Evolutionary conservation across 1,284 basidiomycete species (phyloP), one percentile per base, ranked within the genome.

Genomic region (Ustilago nuda): DNA sequence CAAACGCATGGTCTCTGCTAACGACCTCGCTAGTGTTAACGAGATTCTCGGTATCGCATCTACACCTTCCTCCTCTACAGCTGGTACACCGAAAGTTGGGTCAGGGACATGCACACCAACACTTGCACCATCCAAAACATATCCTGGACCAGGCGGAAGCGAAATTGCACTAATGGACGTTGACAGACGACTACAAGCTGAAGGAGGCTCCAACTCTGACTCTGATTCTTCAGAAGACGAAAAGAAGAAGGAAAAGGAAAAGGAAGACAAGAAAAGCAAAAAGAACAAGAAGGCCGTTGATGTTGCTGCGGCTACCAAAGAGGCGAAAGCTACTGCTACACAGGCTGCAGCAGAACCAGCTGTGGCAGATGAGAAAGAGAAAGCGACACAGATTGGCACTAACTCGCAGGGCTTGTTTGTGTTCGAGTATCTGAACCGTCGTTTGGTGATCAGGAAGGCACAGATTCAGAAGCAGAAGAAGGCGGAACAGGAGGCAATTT

Each of bases 41-140:
- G 83, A 84, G 59, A 84, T 84, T 19, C 67, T 84, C 9, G 83
- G 83, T 3, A 84, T 84, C 36, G 70, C 79, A 9, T 70, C 78
- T 1, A 70, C 63, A 9, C 56, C 75, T 12, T 62, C 67, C 33
- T 77, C 80, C 13, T 72, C 79, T 17, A 53, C 73, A 17, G 72
- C 76, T 1, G 76, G 72, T 6, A 65, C 71, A 7, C 66, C 70
- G 2, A 64, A 56, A 53, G 46, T 58, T 9, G 50, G 52, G n/a
- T 71, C 72, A 8, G 72, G 72, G 3, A 67, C 67, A 6, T 60
- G 63, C 7, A 74, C 72, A 2, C 67, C 72, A 4, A 69, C 58
- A 17, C 13, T 41, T 8, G 48, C 58, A 23, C 39, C 61, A 17
- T 30, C 66, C 23, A 76, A 75, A 57, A 75, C 61, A 0, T 78